Conservation (phyloP, 805 yeast species). For the Metschnikowia sp. region DNA sequence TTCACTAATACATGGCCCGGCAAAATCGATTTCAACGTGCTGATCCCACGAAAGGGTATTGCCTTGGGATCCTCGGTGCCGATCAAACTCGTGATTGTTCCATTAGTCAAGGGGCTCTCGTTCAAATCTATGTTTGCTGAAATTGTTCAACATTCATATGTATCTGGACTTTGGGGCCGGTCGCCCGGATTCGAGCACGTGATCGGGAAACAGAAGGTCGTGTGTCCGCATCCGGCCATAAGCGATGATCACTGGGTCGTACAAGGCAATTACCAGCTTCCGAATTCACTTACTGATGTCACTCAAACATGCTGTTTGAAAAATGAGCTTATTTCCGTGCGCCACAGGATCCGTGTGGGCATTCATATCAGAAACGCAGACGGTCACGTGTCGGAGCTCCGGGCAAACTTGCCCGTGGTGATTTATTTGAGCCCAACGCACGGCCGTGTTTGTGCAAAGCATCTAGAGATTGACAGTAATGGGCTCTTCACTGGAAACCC, state of each 20-base stretch:
- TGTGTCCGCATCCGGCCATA: constrained; percentile 18
- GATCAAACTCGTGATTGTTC: constrained; percentile 42
- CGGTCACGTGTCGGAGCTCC: constrained; percentile 50
- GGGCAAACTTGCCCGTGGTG: constrained; percentile 49
- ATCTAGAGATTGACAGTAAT: constrained; percentile 28
- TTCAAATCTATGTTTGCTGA: constrained; percentile 32
- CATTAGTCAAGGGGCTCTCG: constrained; percentile 44
- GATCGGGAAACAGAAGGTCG: constrained; percentile 24
- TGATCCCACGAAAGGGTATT: constrained; percentile 40
- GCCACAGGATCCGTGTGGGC: constrained; percentile 43
- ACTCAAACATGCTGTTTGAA: constrained; percentile 43
- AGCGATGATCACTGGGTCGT: constrained; percentile 45
- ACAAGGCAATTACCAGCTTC: constrained; percentile 39
- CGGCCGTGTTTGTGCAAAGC: constrained; percentile 36
- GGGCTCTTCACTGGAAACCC: constrained; percentile 25
- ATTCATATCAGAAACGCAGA: constrained; percentile 45
- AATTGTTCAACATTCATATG: constrained; percentile 37
- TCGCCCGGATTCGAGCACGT: constrained; percentile 42
- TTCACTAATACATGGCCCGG: constrained; percentile 52
- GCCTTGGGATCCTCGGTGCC: constrained; percentile 46
- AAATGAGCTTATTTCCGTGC: constrained; percentile 40
- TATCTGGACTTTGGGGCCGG: constrained; percentile 28
- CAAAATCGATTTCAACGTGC: constrained; percentile 48
- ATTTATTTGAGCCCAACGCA: constrained; percentile 41
- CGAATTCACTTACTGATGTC: constrained; percentile 36